Base-by-base conservation (phyloP, 2,329 filamentous ascomycete species). In the Sporothrix humicola region DNA sequence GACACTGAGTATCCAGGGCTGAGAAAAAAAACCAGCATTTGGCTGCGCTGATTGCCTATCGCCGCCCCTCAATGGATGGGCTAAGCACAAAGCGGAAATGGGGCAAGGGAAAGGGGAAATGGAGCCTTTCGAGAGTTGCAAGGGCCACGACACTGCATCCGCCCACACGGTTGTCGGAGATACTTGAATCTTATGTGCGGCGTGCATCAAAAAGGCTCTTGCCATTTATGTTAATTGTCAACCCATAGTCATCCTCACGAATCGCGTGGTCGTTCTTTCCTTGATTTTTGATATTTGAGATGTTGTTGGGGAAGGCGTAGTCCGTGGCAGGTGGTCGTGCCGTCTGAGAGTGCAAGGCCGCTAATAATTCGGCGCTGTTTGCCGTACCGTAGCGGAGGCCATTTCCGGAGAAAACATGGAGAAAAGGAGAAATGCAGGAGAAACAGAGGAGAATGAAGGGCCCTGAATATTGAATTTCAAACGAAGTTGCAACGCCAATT, bases 1-100 rank as follows among this genome's bases (percentile, higher is more conserved):
- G 50, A 69, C 48, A 54, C 66, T 44, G 66, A 69, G 48, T 56
- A 69, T 69, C 66, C 66, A 69, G 50, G 66, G 50, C 50, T 44
- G 26, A 42, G 20, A 31, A 50, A 65, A 26, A 23, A 46, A 13
- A 8, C 20, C 63, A 68, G 23, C 44, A 50, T 20, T 42, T 44
- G 63, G 63, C 26, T 54, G 63, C 23, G 66, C 15, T 54, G 66
- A 44, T 69, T 56, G 50, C 66, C 66, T 69, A 69, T 69, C 50
- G 50, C 48, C 66, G 65, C 46, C 46, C 65, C 23, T 52, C 44
- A 31, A 17, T n/a, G 13, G 26, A 63, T 56, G 23, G 50, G 9
- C 66, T 54, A 69, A 42, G 31, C 17, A 56, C 50, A 56, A 69
- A 56, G 20, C 5, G 59, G 46, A 42, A 46, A 50, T 50, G 63